Conservation (phyloP, 2,329 filamentous ascomycete species). For the Microcera coccophila region DNA sequence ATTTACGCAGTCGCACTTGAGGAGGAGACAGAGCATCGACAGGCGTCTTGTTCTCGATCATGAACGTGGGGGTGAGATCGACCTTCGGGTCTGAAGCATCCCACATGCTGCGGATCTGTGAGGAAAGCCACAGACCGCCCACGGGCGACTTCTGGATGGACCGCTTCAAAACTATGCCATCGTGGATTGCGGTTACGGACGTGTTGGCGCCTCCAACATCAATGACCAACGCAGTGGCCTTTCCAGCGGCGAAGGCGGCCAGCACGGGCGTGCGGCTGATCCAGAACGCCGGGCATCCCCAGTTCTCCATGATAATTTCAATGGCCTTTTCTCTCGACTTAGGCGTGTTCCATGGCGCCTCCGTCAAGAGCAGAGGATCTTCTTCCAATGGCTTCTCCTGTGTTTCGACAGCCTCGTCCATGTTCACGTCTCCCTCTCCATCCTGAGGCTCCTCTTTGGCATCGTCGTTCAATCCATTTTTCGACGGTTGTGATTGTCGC, state of each 20-base stretch:
- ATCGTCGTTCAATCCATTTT: constrained; percentile 75
- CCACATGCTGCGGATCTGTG: constrained; percentile 81
- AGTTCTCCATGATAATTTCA: constrained; percentile 95
- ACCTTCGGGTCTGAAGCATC: constrained; percentile 64
- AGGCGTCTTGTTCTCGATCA: constrained; percentile 80
- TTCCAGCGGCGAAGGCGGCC: constrained; percentile 86
- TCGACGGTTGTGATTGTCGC: constrained; percentile 63
- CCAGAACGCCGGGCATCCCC: constrained; percentile 94
- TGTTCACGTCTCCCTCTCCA: constrained; percentile 56
- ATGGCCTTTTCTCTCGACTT: constrained; percentile 92
- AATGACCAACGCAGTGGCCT: constrained; percentile 86
- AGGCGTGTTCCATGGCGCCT: constrained; percentile 84
- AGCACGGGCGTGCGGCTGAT: constrained; percentile 84
- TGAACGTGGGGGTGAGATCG: constrained; percentile 77
- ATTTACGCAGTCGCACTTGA: constrained; percentile 70
- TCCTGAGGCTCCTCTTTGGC: constrained; percentile 56
- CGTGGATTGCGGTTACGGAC: constrained; percentile 85
- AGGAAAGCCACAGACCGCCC: constrained; percentile 85
- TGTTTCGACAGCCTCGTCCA: constrained; percentile 47
- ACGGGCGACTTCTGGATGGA: constrained; percentile 80
- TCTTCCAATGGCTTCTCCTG: constrained; percentile 80
- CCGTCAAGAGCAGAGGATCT: constrained; percentile 87
- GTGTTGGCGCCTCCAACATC: constrained; percentile 87
- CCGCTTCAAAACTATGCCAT: constrained; percentile 90
- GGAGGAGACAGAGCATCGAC: constrained; percentile 82